phyloP scores from a whole-genome alignment of 1,139 yeast species.

The Blastobotrys capitulatus region DNA sequence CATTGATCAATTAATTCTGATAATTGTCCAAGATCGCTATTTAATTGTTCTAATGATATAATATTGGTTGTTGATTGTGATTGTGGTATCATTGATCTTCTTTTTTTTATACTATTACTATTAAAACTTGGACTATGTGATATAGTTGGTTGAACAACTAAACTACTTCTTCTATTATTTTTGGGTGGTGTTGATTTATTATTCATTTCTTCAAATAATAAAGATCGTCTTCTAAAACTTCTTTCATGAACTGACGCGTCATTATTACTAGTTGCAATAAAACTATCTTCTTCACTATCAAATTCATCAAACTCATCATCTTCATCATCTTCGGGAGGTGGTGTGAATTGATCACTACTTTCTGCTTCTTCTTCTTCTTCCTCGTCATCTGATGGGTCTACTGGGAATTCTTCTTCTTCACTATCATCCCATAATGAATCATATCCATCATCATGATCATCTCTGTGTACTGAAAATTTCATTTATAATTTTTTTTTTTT shows the following conservation, averaged over 20 bases:
- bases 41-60: conserved; percentile 9
- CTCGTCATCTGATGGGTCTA: conserved; percentile 6
- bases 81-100: not conserved
- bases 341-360: conserved; percentile 3
- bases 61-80: not conserved
- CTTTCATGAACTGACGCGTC: conserved; percentile 2
- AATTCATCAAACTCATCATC: not conserved
- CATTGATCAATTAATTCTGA: conserved; percentile 11
- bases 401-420: conserved; percentile 20
- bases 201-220: conserved; percentile 1
- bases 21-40: conserved; percentile 11
- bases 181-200: no score
- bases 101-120: not conserved
- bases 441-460: conserved; percentile 12
- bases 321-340: conserved; percentile 1
- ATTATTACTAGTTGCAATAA: not conserved
- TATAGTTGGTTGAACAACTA: not conserved
- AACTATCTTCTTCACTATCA: not conserved
- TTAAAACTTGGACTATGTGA: not conserved
- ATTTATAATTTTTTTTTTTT: not conserved
- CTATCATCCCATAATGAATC: conserved; percentile 23
- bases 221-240: conserved; percentile 9
- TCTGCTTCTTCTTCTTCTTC: not conserved
- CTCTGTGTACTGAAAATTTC: conserved; percentile 7
- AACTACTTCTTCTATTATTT: not conserved